A percentile compares a stretch with the other conserved stretches of the same genome.
Conservation (phyloP, 106 monocot species). For the Gastrodia elata region DNA sequence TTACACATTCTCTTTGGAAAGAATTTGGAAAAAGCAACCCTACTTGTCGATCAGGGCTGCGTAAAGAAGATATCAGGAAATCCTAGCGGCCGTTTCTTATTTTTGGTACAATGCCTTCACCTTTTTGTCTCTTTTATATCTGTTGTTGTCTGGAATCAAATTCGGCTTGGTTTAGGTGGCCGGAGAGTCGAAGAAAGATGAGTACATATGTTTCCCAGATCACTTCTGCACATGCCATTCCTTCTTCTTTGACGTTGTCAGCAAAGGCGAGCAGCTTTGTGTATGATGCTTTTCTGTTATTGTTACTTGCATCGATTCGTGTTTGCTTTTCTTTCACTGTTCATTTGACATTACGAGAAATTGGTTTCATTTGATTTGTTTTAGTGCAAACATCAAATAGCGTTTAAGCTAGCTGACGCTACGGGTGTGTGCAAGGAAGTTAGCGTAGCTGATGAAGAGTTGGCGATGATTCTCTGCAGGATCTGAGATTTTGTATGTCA, state of each 20-base stretch:
- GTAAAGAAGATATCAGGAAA: slow-evolving; percentile 34
- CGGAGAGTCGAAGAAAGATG: slow-evolving; percentile 85
- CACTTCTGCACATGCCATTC: slow-evolving; percentile 93
- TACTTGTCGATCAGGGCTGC: slow-evolving; percentile 58
- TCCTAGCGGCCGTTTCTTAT: slow-evolving; percentile 56
- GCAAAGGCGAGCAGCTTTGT: slow-evolving; percentile 71
- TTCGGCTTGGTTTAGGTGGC: slow-evolving; percentile 34
- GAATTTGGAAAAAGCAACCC: slow-evolving; percentile 61
- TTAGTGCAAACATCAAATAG: slow-evolving; percentile 96
- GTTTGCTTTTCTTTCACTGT: background rate
- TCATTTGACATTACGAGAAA: background rate
- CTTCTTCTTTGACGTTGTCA: slow-evolving; percentile 90
- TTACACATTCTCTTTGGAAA: slow-evolving; percentile 61
- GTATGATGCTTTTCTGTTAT: slow-evolving; percentile 24
- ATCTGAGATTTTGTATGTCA: slow-evolving; percentile 29
- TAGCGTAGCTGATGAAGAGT: slow-evolving; percentile 57
- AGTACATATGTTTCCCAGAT: slow-evolving; percentile 82
- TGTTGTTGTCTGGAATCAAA: background rate
- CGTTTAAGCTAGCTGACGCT: slow-evolving; percentile 74
- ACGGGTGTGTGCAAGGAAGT: slow-evolving; percentile 50
- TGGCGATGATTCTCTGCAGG: slow-evolving; percentile 68
- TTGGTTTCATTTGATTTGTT: slow-evolving; percentile 7
- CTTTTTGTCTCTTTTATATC: background rate
- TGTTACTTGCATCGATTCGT: background rate
- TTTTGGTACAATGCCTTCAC: slow-evolving; percentile 25